Base-by-base conservation (phyloP, 108 stramenopile genomes). In the Licmophora abbreviata region DNA sequence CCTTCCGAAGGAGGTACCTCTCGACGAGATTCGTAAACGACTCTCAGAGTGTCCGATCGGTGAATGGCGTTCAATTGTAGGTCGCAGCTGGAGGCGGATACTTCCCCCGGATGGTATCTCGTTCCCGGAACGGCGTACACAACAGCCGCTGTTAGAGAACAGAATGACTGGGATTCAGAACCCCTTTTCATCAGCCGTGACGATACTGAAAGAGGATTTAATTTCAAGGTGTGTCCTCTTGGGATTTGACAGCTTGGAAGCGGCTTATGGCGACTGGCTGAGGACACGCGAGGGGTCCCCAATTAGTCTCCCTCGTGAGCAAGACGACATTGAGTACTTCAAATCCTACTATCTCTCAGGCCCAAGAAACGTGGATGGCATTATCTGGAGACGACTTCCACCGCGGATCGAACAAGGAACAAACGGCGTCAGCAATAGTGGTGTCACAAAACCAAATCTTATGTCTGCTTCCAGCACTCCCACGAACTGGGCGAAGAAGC, bases 231-330 rank as follows among this genome's bases (percentile, higher is more conserved):
- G 44, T 46, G 59, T 47, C 24, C 27, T 81, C 3, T 26, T 68
- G 8, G 79, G 71, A 15, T 88, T 83, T 58, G 63, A 66, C n/a
- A 65, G 59, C 9, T 44, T 76, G 32, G 60, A 73, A 11, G 61
- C 71, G 29, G 85, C 85, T 0, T 73, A 64, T 43, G 21, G 64
- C 22, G 81, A 88, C 44, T 88, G 81, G 81, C 35, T 63, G 20
- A 36, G 52, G 23, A 54, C 56, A 18, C 27, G 32, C 3, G 11
- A 30, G 7, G 15, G 22, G 15, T 68, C 59, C 14, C 60, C 54
- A 1, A 44, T 24, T 21, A 46, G 56, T 36, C 38, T 50, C 4
- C 24, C 24, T 15, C 1, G 17, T 27, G 64, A 46, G 32, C 51
- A 27, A 28, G 47, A 31, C 20, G 51, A 41, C 12, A 31, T 63